These are phyloP conservation scores for Dendrobium nobile DNA, from an alignment of 106 monocot genomes.

Conservation along the genomic window DNA sequence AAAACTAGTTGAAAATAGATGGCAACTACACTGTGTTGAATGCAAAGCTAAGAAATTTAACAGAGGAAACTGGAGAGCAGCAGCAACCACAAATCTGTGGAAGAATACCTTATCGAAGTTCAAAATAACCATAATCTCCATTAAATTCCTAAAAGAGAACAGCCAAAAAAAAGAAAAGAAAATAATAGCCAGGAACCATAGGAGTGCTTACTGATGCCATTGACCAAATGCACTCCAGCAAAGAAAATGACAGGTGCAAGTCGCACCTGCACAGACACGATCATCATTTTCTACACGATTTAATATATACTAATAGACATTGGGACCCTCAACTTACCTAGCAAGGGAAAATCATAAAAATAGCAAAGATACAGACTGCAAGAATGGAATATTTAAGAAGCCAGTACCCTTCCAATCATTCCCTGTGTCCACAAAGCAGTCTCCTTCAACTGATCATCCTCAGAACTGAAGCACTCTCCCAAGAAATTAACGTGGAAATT, in stretches of 20 bases:
- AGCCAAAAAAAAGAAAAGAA: not conserved
- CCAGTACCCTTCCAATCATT: slow-evolving; percentile 2
- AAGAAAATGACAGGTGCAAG: not conserved
- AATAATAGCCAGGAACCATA: not conserved
- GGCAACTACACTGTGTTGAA: too few relatives aligned
- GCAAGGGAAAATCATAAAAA: not conserved
- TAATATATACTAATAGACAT: slow-evolving; percentile 1
- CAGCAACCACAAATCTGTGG: not conserved
- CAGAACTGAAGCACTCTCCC: slow-evolving; percentile 42
- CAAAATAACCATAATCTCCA: not conserved
- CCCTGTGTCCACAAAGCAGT: slow-evolving; percentile 42
- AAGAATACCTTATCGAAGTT: not conserved
- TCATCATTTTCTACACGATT: not conserved
- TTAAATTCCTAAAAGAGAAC: not conserved
- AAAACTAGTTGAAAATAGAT: too few relatives aligned
- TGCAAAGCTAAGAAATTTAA: too few relatives aligned
- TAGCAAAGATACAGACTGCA: not conserved
- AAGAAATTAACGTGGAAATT: slow-evolving; percentile 30
- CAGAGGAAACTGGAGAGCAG: not conserved
- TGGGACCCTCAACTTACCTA: not conserved
- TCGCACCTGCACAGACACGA: not conserved
- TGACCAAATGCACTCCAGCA: not conserved
- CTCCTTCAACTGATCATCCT: slow-evolving; percentile 37
- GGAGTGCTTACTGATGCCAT: not conserved
- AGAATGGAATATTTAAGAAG: not conserved